phyloP scores from a whole-genome alignment of 257 asterid genomes.

The Solanum neorickii region DNA sequence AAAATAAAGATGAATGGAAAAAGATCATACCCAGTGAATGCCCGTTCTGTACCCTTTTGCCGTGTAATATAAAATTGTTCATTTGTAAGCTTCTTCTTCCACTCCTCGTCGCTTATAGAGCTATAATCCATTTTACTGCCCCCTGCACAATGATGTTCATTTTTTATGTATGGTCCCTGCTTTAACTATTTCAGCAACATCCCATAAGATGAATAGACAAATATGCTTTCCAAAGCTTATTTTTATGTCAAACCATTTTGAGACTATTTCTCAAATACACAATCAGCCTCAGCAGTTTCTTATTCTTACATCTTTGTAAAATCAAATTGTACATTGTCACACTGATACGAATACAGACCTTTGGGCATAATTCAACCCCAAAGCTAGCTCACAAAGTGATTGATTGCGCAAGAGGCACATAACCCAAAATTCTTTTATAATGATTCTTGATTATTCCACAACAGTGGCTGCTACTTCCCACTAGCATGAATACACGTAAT shows the following conservation, averaged over 20 bases:
- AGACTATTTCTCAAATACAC: not conserved
- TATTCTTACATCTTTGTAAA: not conserved
- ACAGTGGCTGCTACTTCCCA: not conserved
- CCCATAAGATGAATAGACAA: not conserved
- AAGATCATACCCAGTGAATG: slow-evolving; percentile 70
- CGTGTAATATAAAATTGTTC: slow-evolving; percentile 68
- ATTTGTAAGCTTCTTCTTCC: slow-evolving; percentile 54
- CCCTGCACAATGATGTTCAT: slow-evolving; percentile 21
- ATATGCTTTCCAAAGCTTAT: not conserved
- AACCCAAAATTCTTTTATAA: not conserved
- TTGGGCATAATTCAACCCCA: not conserved
- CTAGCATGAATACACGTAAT: not conserved
- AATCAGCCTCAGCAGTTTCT: not conserved
- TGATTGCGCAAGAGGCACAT: not conserved
- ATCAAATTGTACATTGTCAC: not conserved
- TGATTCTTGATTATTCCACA: not conserved
- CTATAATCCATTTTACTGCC: slow-evolving; percentile 24
- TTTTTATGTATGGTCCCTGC: not conserved
- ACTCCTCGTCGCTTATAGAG: slow-evolving; percentile 54
- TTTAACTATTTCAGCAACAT: not conserved
- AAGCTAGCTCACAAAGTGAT: not conserved
- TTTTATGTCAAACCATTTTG: not conserved
- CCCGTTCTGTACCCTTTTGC: slow-evolving; percentile 95
- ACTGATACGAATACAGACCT: not conserved
- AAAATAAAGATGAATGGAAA: not conserved